Percentiles rank a stretch among this genome's conserved stretches.
Conservation (phyloP, 805 yeast species). For the Scheffersomyces lignosus region DNA sequence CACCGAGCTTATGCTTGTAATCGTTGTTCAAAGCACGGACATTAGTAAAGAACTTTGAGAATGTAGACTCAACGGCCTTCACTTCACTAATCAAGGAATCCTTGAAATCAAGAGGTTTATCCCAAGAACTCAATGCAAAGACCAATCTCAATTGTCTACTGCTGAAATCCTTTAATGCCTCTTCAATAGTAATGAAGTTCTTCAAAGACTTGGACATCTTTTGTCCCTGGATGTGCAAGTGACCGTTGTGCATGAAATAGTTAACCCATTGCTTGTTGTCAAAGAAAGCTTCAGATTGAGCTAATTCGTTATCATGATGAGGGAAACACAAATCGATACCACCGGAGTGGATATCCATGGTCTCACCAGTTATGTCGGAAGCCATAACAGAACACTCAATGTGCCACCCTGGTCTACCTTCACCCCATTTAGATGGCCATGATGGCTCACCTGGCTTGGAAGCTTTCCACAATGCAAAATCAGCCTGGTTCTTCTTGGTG, state of each 20-base stretch:
- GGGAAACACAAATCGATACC: conserved; percentile 98
- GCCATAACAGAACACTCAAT: conserved; percentile 99
- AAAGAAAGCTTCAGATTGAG: conserved; percentile 92
- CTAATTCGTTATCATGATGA: conserved; percentile 97
- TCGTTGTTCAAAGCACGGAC: conserved; percentile 82
- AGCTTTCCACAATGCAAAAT: conserved; percentile 96
- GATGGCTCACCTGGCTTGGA: conserved; percentile 97
- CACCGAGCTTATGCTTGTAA: conserved; percentile 47
- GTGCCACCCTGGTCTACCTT: conserved; percentile 99
- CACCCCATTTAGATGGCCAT: conserved; percentile 96
- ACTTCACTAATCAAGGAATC: conserved; percentile 77
- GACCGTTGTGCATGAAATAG: conserved; percentile 96
- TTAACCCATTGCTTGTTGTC: conserved; percentile 94
- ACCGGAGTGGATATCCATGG: conserved; percentile 94
- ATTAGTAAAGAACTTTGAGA: conserved; percentile 81
- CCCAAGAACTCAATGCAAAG: conserved; percentile 92
- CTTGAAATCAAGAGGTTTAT: conserved; percentile 88
- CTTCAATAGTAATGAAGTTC: conserved; percentile 92
- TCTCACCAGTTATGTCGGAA: conserved; percentile 75
- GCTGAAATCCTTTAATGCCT: conserved; percentile 71
- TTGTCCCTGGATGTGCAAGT: conserved; percentile 96
- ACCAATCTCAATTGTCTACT: conserved; percentile 87
- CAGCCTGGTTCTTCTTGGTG: conserved; percentile 73
- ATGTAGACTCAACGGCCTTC: conserved; percentile 66
- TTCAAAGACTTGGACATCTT: conserved; percentile 95